These are phyloP conservation scores for Naganishia friedmannii DNA, from an alignment of 768 basidiomycete species.

Conservation along the genomic window DNA sequence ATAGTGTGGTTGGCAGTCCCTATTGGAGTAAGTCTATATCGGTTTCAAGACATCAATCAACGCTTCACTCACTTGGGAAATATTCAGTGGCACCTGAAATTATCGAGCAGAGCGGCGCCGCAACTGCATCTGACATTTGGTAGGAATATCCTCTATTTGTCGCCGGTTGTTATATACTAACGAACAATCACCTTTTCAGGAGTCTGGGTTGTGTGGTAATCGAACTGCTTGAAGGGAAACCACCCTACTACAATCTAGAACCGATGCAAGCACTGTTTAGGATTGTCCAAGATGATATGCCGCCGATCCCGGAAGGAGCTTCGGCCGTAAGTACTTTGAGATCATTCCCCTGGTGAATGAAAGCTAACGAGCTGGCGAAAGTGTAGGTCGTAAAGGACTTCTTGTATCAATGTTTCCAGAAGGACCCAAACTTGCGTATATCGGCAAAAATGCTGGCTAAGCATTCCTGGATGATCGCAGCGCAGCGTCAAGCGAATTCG, in stretches of 20 bases:
- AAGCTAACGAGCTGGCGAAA: not conserved
- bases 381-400: conserved; percentile 84
- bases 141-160: conserved; percentile 42
- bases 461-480: conserved; percentile 94
- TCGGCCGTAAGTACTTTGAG: conserved; percentile 59
- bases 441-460: conserved; percentile 85
- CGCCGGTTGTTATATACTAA: not conserved
- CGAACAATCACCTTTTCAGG: conserved; percentile 49
- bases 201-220: conserved; percentile 97
- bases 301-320: conserved; percentile 91
- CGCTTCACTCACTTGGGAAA: conserved; percentile 8
- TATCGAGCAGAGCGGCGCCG: conserved; percentile 95
- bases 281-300: conserved; percentile 96
- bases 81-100: conserved; percentile 84
- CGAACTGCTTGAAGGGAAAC: conserved; percentile 84
- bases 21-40: conserved; percentile 79
- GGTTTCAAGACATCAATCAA: not conserved
- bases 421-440: conserved; percentile 90
- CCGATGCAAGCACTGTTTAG: conserved; percentile 98
- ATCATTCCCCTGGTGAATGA: not conserved
- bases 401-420: conserved; percentile 95
- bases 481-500: conserved; percentile 67
- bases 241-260: conserved; percentile 90
- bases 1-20: conserved; percentile 94
- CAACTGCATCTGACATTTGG: conserved; percentile 97